Conservation (phyloP, 2,329 filamentous ascomycete species). For the Calonectria naviculata region DNA sequence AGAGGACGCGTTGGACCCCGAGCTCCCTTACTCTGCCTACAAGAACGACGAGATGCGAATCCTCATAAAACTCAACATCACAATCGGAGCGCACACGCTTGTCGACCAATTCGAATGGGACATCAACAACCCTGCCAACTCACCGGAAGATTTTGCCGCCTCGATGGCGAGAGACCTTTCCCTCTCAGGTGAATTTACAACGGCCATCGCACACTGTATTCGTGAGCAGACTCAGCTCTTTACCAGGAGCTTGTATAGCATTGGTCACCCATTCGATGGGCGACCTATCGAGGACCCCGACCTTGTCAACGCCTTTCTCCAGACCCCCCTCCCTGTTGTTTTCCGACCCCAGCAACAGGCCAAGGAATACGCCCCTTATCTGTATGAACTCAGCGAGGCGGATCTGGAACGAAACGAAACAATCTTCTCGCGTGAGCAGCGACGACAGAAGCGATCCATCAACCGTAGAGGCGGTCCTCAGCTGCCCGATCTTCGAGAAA, state of each 20-base stretch:
- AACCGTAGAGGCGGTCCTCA: slow-evolving; percentile 93
- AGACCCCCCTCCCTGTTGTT: slow-evolving; percentile 82
- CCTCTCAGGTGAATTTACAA: slow-evolving; percentile 94
- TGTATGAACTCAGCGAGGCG: slow-evolving; percentile 92
- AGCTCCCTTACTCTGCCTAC: slow-evolving; percentile 91
- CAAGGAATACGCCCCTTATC: slow-evolving; percentile 92
- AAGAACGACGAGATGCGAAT: slow-evolving; percentile 99
- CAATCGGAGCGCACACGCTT: slow-evolving; percentile 92
- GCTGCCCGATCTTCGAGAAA: slow-evolving; percentile 94
- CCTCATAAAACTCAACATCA: slow-evolving; percentile 95
- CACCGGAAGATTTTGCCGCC: slow-evolving; percentile 91
- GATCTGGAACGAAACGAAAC: slow-evolving; percentile 92
- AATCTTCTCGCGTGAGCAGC: slow-evolving; percentile 92
- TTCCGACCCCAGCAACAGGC: slow-evolving; percentile 93
- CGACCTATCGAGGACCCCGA: slow-evolving; percentile 93
- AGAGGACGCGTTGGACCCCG: slow-evolving; percentile 89
- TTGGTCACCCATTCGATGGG: slow-evolving; percentile 95
- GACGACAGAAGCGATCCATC: slow-evolving; percentile 93
- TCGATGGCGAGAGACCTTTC: slow-evolving; percentile 92
- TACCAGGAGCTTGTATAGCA: slow-evolving; percentile 90
- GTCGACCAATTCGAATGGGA: slow-evolving; percentile 99
- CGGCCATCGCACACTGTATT: slow-evolving; percentile 97
- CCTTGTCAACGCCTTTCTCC: slow-evolving; percentile 84
- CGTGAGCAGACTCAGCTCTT: slow-evolving; percentile 96
- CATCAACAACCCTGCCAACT: slow-evolving; percentile 94